Evolutionary conservation across 2,329 filamentous ascomycete genomes (phyloP), one percentile per base, ranked within the genome.

Genomic region (Escovopsis sp.): DNA sequence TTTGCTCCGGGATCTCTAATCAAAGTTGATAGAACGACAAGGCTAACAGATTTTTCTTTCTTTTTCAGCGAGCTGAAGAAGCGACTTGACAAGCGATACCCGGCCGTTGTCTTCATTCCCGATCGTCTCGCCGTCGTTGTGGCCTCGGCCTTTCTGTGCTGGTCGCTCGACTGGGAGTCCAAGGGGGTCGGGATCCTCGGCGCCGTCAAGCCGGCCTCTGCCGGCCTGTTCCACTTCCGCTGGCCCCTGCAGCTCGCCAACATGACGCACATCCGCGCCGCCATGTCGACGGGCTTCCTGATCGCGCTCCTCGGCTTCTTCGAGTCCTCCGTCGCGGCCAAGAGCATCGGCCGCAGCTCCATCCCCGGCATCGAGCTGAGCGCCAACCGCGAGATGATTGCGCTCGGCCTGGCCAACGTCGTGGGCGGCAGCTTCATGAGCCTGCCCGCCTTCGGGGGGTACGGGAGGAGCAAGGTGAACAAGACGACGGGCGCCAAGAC

Each of bases 221-320:
- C 82, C n/a, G 70, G 77, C 3, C 53, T 71, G 6, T 94, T 96
- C 55, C 70, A 77, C 3, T 87, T 95, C 51, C 78, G 83, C 47
- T 95, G 88, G 72, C 89, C 91, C 0, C 91, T 95, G 54, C 76
- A 80, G 49, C 64, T 75, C 2, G 70, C 75, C 5, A 77, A 93
- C 51, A 79, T 96, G 69, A 72, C 76, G 23, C 82, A 95, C 56
- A 84, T 93, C 42, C 80, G 83, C 19, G 82, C 86, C 48, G 83
- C 86, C 33, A 82, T 96, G 72, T 81, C 85, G 41, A 96, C 91
- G 0, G 83, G 86, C 0, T 94, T 98, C 55, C 70, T 96, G 42
- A 94, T 98, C 49, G 86, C 88, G 1, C 70, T 98, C 23, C 77
- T 98, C 0, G 91, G 91, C n/a, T 98, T 98, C 63, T 98, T 98